These are phyloP conservation scores for Bruguiera sexangula DNA, from an alignment of 345 rosid species.

Conservation along the genomic window DNA sequence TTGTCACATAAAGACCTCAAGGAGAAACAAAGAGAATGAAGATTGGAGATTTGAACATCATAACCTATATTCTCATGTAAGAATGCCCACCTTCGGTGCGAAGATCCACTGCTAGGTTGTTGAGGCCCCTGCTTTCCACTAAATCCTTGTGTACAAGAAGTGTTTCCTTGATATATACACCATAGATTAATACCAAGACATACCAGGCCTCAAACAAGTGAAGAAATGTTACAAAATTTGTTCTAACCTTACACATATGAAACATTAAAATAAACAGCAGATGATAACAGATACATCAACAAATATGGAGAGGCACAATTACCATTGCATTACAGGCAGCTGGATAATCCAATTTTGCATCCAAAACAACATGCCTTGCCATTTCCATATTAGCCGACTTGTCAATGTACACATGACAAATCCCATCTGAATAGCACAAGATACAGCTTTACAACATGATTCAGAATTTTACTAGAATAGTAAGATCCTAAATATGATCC, in stretches of 20 bases:
- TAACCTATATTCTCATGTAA: not conserved
- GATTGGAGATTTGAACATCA: not conserved
- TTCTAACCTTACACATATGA: not conserved
- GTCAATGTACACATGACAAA: slow-evolving; percentile 91
- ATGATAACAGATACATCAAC: not conserved
- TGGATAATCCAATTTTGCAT: slow-evolving; percentile 93
- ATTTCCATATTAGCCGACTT: slow-evolving; percentile 76
- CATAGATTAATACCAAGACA: not conserved
- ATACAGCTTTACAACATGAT: slow-evolving; percentile 6
- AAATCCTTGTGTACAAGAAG: slow-evolving; percentile 92
- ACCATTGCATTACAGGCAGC: slow-evolving; percentile 99
- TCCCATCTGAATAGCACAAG: slow-evolving; percentile 63
- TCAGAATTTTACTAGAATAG: slow-evolving; percentile 11
- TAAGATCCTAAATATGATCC: slow-evolving; percentile 4
- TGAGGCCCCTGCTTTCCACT: slow-evolving; percentile 51
- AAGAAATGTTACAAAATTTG: not conserved
- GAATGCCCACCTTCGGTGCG: slow-evolving; percentile 54
- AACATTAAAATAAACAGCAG: not conserved
- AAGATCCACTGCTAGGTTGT: slow-evolving; percentile 53
- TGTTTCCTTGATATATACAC: slow-evolving; percentile 62
- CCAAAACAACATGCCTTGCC: slow-evolving; percentile 79
- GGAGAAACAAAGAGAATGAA: no score
- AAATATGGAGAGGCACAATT: slow-evolving; percentile 12
- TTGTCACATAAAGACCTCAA: no score
- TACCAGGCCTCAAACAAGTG: not conserved